These are phyloP conservation scores for Trichophyton mentagrophytes DNA, from an alignment of 2,329 filamentous ascomycete genomes.

Conservation along the genomic window DNA sequence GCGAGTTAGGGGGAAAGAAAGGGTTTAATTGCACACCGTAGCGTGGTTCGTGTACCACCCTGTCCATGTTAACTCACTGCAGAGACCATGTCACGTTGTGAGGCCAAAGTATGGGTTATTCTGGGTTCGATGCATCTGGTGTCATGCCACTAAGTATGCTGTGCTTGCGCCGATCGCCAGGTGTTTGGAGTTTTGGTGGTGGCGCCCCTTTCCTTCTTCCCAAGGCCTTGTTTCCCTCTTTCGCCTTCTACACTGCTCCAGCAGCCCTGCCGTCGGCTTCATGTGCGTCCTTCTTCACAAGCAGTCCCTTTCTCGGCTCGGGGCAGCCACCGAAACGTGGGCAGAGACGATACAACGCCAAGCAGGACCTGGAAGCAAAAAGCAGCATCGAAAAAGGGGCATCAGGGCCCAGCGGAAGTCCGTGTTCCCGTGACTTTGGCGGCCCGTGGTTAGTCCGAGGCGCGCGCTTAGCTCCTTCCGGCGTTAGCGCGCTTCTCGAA, in stretches of 20 bases:
- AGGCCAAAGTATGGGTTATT: neutral
- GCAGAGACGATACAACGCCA: neutral
- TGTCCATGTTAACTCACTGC: too few relatives aligned
- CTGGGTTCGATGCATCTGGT: neutral
- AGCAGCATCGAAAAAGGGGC: neutral
- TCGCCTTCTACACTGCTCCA: too few relatives aligned
- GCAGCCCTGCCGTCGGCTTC: neutral
- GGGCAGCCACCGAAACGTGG: neutral
- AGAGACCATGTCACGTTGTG: neutral
- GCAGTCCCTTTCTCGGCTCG: neutral
- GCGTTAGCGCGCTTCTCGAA: slow-evolving; percentile 2
- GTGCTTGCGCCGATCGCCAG: neutral
- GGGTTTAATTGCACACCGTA: too few relatives aligned
- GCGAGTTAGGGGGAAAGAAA: too few relatives aligned
- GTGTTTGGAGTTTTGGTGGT: neutral
- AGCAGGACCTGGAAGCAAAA: neutral
- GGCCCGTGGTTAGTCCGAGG: neutral
- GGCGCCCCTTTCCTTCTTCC: neutral
- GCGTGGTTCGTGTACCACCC: too few relatives aligned
- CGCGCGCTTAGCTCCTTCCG: neutral
- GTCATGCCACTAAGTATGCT: neutral
- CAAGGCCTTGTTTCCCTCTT: too few relatives aligned
- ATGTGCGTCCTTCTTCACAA: neutral
- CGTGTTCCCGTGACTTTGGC: neutral
- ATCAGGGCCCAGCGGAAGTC: neutral